These are phyloP conservation scores for Zostera marina DNA, from an alignment of 116 monocot genomes.

Conservation along the genomic window DNA sequence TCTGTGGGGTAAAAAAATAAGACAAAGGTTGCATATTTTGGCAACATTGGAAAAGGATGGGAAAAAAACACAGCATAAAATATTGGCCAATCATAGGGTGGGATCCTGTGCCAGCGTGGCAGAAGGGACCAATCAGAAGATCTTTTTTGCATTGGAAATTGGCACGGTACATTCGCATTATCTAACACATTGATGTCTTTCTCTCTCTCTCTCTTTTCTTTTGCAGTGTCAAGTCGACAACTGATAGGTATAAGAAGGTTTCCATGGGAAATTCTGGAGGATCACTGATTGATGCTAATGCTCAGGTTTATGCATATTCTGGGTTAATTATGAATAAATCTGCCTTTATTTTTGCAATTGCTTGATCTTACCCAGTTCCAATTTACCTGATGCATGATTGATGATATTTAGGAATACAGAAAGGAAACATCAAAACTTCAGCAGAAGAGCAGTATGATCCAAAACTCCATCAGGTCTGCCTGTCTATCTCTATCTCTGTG, in stretches of 20 bases:
- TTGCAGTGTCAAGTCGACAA: conserved; percentile 9
- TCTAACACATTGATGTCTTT: neutral
- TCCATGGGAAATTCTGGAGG: neutral
- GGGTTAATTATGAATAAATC: too few relatives aligned
- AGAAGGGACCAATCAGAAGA: conserved; percentile 40
- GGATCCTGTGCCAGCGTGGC: conserved; percentile 64
- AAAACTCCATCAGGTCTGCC: conserved; percentile 11
- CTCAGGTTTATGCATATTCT: neutral
- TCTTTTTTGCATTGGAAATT: neutral
- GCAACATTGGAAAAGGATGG: neutral
- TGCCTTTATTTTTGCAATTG: too few relatives aligned
- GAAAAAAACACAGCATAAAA: neutral
- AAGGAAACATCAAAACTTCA: conserved; percentile 7
- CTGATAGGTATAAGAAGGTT: conserved; percentile 10
- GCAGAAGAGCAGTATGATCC: conserved; percentile 1
- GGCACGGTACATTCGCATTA: neutral
- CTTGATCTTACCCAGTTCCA: too few relatives aligned
- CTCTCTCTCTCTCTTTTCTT: too few relatives aligned
- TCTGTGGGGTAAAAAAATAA: conserved; percentile 31
- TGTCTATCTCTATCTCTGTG: too few relatives aligned
- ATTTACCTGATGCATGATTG: too few relatives aligned
- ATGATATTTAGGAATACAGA: conserved; percentile 7
- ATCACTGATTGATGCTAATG: neutral
- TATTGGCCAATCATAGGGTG: conserved; percentile 54
- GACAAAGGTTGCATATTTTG: neutral